phyloP scores from a whole-genome alignment of 805 yeast species.

The Ogataea nakhonphanomensis region DNA sequence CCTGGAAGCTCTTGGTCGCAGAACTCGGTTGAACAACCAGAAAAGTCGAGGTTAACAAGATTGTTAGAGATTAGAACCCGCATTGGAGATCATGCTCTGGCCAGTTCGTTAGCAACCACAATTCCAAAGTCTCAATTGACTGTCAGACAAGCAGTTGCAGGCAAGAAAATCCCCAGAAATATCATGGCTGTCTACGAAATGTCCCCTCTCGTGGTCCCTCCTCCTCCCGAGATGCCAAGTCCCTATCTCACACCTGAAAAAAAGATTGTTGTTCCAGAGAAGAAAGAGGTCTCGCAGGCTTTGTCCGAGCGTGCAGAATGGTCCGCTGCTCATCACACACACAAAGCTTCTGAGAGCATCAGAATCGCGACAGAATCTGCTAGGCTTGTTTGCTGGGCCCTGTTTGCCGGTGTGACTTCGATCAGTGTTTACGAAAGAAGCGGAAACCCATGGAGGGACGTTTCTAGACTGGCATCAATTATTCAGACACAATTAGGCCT shows the following conservation, averaged over 20 bases:
- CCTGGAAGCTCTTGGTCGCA: constrained; percentile 3
- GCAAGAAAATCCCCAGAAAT: constrained; percentile 30
- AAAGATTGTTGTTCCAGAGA: constrained; percentile 36
- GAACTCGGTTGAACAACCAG: neutral
- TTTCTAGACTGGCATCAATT: constrained; percentile 23
- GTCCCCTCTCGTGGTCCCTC: constrained; percentile 28
- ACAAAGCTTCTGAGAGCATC: constrained; percentile 40
- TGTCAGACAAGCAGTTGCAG: constrained; percentile 16
- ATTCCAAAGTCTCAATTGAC: constrained; percentile 21
- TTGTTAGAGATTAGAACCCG: constrained; percentile 16
- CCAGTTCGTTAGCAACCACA: constrained; percentile 19
- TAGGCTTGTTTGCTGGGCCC: constrained; percentile 31
- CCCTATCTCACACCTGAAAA: constrained; percentile 43
- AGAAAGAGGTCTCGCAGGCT: constrained; percentile 33
- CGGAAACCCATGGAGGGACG: constrained; percentile 31
- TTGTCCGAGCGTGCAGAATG: constrained; percentile 38
- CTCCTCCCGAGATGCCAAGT: constrained; percentile 43
- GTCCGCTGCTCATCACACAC: constrained; percentile 36
- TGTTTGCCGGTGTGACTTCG: constrained; percentile 22
- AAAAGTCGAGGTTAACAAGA: neutral
- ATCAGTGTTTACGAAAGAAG: constrained; percentile 29
- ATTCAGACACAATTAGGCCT: constrained; percentile 25
- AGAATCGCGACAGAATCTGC: constrained; percentile 37
- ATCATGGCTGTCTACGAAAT: constrained; percentile 34
- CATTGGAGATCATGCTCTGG: constrained; percentile 16